Evolutionary conservation across 768 basidiomycete genomes (phyloP), one percentile per base, ranked within the genome.

Genomic region (Leucocoprinus birnbaumii): DNA sequence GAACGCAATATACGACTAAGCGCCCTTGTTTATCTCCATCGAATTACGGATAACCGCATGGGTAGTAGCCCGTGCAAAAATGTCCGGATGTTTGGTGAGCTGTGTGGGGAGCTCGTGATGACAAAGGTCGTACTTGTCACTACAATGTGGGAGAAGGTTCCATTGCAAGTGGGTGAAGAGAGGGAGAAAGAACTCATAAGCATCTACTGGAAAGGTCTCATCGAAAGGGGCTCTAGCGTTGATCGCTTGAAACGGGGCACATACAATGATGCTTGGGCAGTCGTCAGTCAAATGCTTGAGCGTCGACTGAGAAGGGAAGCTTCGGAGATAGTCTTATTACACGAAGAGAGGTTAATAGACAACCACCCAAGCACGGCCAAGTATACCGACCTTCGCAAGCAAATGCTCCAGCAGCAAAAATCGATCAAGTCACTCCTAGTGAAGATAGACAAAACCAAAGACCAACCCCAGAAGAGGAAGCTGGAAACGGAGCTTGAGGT

Each of bases 61-160:
- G 76, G 78, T 34, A 77, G 77, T 21, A 77, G 74, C 26, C 77
- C 77, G 16, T 72, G 68, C 18, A 71, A 74, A 57, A 81, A 79
- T 61, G 79, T 80, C 57, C 70, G 71, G 40, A 72, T 81, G 65
- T 81, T 83, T 64, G 65, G 73, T 43, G 71, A 77, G 54, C 70
- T 84, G 11, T 83, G 82, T 56, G 82, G 82, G 13, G 75, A 78
- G 18, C 68, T 53, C 45, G 69, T 76, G 14, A 73, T 84, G 47
- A 67, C 71, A 38, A 81, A 76, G 58, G 78, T 84, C 25, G 67
- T 80, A 26, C 74, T 83, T 55, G 74, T 75, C 46, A 82, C 82
- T 43, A 83, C 71, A 37, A 81, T 77, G 78, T 83, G 81, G 80
- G 11, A 38, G 38, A 38, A 16, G 38, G 38, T 38, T 14, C 9